Conservation (phyloP, 1,284 basidiomycete genomes). For the Malassezia cuniculi region DNA sequence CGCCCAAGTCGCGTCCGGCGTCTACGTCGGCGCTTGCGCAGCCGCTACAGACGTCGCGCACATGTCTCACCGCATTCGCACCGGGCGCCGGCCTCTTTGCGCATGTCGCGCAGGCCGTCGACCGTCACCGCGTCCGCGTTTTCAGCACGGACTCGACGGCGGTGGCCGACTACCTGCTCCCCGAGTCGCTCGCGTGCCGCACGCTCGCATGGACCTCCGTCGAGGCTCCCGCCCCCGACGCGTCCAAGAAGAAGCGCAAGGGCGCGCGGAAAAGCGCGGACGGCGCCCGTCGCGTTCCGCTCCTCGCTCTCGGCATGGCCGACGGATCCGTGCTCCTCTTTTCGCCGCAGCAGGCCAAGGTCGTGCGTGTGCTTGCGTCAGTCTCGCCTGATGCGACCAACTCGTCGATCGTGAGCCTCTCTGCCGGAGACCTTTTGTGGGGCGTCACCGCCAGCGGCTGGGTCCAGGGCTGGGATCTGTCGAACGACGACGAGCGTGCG, state of each 20-base stretch:
- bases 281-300: constrained; percentile 2
- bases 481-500: constrained; percentile 4
- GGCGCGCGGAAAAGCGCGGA: constrained; percentile 17
- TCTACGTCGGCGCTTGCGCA: constrained; percentile 54
- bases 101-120: constrained; percentile 57
- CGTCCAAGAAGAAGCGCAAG: constrained; percentile 22
- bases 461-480: constrained; percentile 16
- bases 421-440: constrained; percentile 19
- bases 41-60: constrained; percentile 48
- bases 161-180: constrained; percentile 48
- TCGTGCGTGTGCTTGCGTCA: constrained; percentile 25
- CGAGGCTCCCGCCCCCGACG: constrained; percentile 8
- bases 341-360: constrained; percentile 26
- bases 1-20: constrained; percentile 26
- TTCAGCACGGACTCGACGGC: constrained; percentile 54
- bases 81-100: constrained; percentile 55
- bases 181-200: constrained; percentile 2
- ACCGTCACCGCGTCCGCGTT: constrained; percentile 61
- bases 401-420: constrained; percentile 20
- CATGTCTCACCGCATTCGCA: constrained; percentile 55
- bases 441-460: constrained; percentile 26
- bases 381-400: constrained; percentile 21
- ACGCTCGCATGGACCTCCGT: constrained; percentile 2
- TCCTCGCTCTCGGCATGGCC: constrained; percentile 30
- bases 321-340: constrained; percentile 31